phyloP scores from a whole-genome alignment of 805 yeast genomes.

The Vanderwaltozyma verrucispora region DNA sequence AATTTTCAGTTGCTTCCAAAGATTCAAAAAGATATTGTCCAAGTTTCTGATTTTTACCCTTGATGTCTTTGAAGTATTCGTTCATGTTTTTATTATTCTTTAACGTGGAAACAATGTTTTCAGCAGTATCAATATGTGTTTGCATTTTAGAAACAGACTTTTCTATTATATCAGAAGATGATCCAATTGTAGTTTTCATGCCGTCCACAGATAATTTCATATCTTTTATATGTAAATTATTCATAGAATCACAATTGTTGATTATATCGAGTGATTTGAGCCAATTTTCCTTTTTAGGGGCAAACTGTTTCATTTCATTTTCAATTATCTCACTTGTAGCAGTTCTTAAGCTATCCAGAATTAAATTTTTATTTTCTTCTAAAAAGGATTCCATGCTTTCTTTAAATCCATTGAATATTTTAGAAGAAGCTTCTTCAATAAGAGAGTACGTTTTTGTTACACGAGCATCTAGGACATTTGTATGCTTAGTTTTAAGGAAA shows the following conservation, averaged over 20 bases:
- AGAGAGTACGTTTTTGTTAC: conserved; percentile 17
- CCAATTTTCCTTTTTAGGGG: conserved; percentile 24
- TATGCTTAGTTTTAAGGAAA: conserved; percentile 23
- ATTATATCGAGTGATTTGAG: conserved; percentile 23
- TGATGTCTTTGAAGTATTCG: conserved; percentile 11
- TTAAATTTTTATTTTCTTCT: conserved; percentile 15
- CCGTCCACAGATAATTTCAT: conserved; percentile 10
- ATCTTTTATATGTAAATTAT: conserved; percentile 14
- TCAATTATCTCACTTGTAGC: conserved; percentile 23
- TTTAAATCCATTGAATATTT: conserved; percentile 13
- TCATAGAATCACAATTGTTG: conserved; percentile 26
- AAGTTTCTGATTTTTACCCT: conserved; percentile 11
- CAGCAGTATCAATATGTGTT: conserved; percentile 8
- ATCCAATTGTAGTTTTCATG: conserved; percentile 13
- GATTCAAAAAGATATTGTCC: conserved; percentile 7
- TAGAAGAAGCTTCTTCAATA: conserved; percentile 16
- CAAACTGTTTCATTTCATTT: conserved; percentile 21
- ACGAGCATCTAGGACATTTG: conserved; percentile 17
- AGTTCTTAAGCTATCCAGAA: conserved; percentile 18
- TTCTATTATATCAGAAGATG: conserved; percentile 11
- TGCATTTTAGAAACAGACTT: conserved; percentile 12
- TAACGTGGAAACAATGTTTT: not conserved
- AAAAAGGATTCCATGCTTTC: conserved; percentile 17
- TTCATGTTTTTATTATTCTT: conserved; percentile 8
- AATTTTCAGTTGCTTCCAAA: conserved; percentile 2